These are phyloP conservation scores for Diplodia intermedia DNA, from an alignment of 2,329 filamentous ascomycete genomes.

Conservation along the genomic window DNA sequence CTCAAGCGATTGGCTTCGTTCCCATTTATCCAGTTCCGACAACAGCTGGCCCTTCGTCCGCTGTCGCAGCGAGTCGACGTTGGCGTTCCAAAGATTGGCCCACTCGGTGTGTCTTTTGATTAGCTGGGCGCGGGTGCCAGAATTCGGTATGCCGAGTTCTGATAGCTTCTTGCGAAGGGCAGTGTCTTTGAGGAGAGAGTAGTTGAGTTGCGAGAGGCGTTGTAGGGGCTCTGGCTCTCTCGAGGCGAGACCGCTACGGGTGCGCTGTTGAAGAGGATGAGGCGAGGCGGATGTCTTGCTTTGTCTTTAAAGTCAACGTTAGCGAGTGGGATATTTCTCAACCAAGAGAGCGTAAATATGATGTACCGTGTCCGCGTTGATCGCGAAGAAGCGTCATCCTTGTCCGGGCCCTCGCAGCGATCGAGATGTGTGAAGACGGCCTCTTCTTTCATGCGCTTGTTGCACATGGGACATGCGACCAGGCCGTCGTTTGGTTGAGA, in stretches of 20 bases:
- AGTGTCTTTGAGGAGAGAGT: conserved; percentile 82
- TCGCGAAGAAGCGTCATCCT: conserved; percentile 40
- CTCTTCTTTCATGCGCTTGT: conserved; percentile 77
- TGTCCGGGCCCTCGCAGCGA: conserved; percentile 59
- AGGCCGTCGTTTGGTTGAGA: conserved; percentile 70
- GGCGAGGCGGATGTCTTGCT: conserved; percentile 15
- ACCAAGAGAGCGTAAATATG: neutral
- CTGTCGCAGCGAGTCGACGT: conserved; percentile 82
- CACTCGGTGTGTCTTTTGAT: conserved; percentile 88
- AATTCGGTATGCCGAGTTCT: conserved; percentile 78
- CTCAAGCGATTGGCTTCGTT: conserved; percentile 75
- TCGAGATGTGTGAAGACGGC: conserved; percentile 84
- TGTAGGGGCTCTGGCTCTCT: conserved; percentile 38
- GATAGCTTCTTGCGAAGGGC: conserved; percentile 79
- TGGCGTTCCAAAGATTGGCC: conserved; percentile 96
- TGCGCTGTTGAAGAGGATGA: conserved; percentile 37
- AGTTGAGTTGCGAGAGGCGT: conserved; percentile 77
- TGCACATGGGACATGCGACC: conserved; percentile 84
- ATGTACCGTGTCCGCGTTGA: conserved; percentile 41
- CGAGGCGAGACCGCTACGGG: conserved; percentile 41
- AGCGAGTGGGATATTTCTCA: neutral
- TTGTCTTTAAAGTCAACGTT: neutral
- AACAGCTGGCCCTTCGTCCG: conserved; percentile 75
- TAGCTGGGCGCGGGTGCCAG: conserved; percentile 72
- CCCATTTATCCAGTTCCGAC: conserved; percentile 84